These are phyloP conservation scores for Trichoderma atrobrunneum DNA, from an alignment of 2,329 filamentous ascomycete genomes.

Conservation along the genomic window DNA sequence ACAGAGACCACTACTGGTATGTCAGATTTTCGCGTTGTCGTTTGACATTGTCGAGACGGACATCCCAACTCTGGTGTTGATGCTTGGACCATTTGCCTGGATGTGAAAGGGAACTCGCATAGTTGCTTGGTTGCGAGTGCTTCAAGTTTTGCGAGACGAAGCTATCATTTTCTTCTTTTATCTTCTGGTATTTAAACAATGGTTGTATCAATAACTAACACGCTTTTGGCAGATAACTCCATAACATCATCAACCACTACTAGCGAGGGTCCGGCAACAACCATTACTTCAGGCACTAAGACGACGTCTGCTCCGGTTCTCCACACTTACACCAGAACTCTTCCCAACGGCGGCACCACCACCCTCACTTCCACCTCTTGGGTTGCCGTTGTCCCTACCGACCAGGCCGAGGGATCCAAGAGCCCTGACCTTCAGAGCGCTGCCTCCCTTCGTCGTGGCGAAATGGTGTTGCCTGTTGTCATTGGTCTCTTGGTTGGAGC, in stretches of 20 bases:
- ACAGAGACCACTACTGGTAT: conserved; percentile 30
- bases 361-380: conserved; percentile 50
- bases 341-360: conserved; percentile 43
- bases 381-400: conserved; percentile 43
- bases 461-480: conserved; percentile 27
- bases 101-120: conserved; percentile 5
- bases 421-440: conserved; percentile 40
- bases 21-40: conserved; percentile 27
- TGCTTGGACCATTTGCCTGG: background rate
- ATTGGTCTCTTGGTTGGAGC: conserved; percentile 31
- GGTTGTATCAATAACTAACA: background rate
- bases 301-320: conserved; percentile 38
- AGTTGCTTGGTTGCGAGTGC: background rate
- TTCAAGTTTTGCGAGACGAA: background rate
- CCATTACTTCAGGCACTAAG: conserved; percentile 35
- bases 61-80: background rate
- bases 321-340: conserved; percentile 46
- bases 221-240: background rate
- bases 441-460: conserved; percentile 27
- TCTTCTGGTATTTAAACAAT: background rate
- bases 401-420: conserved; percentile 28
- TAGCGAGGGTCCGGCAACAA: conserved; percentile 12
- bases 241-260: conserved; percentile 23
- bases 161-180: background rate
- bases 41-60: conserved; percentile 21